These are phyloP conservation scores for Saccharum spontaneum DNA, from an alignment of 176 grass and related monocot species.

Conservation along the genomic window DNA sequence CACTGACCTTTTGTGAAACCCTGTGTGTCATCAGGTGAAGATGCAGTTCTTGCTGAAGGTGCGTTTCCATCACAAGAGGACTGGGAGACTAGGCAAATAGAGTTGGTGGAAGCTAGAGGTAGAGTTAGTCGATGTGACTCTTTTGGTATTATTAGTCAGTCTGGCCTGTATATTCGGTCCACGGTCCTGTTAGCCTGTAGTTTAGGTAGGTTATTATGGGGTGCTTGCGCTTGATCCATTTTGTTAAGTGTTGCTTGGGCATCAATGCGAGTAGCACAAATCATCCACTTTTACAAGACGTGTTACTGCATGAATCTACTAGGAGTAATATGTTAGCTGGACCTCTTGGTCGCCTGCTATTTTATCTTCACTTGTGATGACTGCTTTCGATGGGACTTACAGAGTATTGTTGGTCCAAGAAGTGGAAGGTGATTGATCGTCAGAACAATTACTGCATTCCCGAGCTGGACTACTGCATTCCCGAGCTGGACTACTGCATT, in stretches of 20 bases:
- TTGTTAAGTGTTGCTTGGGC: slow-evolving; percentile 30
- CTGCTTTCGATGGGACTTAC: neutral
- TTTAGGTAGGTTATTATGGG: neutral
- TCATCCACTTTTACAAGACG: neutral
- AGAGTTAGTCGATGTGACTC: neutral
- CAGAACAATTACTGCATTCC: neutral
- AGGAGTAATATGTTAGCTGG: neutral
- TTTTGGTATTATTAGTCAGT: neutral
- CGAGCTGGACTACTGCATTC: neutral
- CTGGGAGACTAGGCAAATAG: neutral
- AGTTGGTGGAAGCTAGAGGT: neutral
- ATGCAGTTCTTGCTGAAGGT: slow-evolving; percentile 97
- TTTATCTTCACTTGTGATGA: neutral
- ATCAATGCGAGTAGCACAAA: slow-evolving; percentile 9
- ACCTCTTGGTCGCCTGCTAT: neutral
- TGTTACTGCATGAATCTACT: neutral
- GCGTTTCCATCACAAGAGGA: slow-evolving; percentile 91
- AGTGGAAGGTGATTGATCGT: neutral
- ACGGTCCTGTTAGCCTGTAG: neutral
- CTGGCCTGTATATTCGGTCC: neutral
- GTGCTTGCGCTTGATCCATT: slow-evolving; percentile 32
- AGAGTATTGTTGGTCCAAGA: neutral
- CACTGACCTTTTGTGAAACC: slow-evolving; percentile 12
- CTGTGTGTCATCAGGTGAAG: slow-evolving; percentile 70
- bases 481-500: too few species aligned